Base-by-base conservation (phyloP, 768 basidiomycete species). In the Tulasnella calospora region DNA sequence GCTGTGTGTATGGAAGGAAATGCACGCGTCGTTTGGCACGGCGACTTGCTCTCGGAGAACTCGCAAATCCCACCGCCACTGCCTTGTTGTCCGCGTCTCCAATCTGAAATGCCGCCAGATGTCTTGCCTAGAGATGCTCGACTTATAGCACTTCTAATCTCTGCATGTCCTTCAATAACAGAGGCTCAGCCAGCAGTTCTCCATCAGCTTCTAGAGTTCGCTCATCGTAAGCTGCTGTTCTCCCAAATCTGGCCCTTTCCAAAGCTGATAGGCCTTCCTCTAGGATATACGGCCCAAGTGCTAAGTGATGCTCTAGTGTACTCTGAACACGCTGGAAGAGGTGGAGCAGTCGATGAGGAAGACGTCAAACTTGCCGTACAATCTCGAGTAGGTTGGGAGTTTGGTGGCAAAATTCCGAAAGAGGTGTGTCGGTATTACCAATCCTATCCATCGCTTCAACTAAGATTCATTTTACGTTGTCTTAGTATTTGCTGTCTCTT, bases 381-480 rank as follows among this genome's bases (percentile, higher is more conserved):
- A 83, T 93, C 94, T 8, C 90, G 94, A 78, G 94, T 95, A 5
- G 94, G 94, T 61, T 95, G 94, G 94, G 94, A 95, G 84, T 92
- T 94, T 83, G 94, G 94, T 33, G 94, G 94, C 8, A 88, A 94
- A 51, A 90, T 95, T 38, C 94, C 94, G 3, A 95, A 95, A 85
- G 94, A 95, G 89, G 94, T 95, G 78, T 38, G 86, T 51, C 21
- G 73, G 13, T n/a, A 35, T 46, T 12, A 33, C 12, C 7, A 33
- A 67, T 15, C 12, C 38, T 33, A 21, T 23, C 23, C 40, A 33
- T 7, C 38, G 35, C 3, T 77, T 35, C 23, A 67, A 41, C 41
- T 70, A 30, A 79, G 46, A 74, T 35, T 71, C 33, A 12, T 19
- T 77, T 30, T 27, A n/a, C 73, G 74, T 33, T 41, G 35, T 67